These are phyloP conservation scores for Karstenula rhodostoma DNA, from an alignment of 2,329 filamentous ascomycete genomes.

Conservation along the genomic window DNA sequence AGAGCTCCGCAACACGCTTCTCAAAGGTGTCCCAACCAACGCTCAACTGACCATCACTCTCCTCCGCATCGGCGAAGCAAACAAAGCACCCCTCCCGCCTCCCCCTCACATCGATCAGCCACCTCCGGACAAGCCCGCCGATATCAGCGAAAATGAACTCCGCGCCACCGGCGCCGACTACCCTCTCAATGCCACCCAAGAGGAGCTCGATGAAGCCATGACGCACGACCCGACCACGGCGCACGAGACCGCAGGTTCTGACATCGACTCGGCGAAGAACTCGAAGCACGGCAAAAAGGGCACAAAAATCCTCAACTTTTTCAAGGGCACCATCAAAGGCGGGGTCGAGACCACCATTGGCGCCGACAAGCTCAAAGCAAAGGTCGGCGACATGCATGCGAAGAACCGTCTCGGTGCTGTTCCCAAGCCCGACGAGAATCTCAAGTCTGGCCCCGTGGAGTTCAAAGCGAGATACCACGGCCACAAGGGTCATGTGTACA, in stretches of 20 bases:
- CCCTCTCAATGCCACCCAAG: conserved; percentile 67
- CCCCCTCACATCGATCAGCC: conserved; percentile 57
- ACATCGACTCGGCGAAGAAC: conserved; percentile 60
- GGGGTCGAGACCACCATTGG: conserved; percentile 76
- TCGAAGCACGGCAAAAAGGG: conserved; percentile 58
- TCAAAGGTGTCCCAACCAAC: conserved; percentile 86
- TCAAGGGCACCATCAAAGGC: conserved; percentile 75
- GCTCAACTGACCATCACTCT: conserved; percentile 83
- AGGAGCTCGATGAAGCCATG: conserved; percentile 72
- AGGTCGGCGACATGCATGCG: conserved; percentile 66
- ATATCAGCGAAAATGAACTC: conserved; percentile 60
- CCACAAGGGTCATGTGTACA: conserved; percentile 75
- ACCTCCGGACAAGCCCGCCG: conserved; percentile 60
- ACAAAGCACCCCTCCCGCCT: conserved; percentile 77
- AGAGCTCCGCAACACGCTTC: conserved; percentile 76
- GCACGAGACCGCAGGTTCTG: conserved; percentile 60
- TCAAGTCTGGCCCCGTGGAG: conserved; percentile 72
- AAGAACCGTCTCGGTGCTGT: conserved; percentile 77
- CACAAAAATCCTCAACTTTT: conserved; percentile 66
- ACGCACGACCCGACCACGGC: conserved; percentile 55
- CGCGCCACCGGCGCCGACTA: conserved; percentile 61
- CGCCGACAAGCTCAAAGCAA: conserved; percentile 75
- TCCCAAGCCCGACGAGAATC: conserved; percentile 54
- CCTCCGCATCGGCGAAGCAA: conserved; percentile 81
- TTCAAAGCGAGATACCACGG: conserved; percentile 77